Evolutionary conservation across 2,329 filamentous ascomycete species (phyloP).

Genomic region (Lecanicillium sp.): DNA sequence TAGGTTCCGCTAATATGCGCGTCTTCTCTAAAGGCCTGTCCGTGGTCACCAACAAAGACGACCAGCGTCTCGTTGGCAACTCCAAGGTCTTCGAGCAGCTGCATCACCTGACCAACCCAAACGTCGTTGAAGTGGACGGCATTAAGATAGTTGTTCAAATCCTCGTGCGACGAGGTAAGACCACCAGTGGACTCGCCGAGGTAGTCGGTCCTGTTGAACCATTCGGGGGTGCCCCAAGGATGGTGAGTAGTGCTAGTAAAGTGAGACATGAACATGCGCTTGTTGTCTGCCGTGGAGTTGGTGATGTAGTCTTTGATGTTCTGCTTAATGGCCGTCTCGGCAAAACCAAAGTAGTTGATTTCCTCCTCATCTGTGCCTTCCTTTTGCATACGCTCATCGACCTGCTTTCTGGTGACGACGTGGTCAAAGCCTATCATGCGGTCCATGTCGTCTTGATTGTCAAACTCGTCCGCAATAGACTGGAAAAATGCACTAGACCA

Average conservation of each 20-base stretch:
- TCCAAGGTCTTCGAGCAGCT: constrained; percentile 31
- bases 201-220: constrained; percentile 20
- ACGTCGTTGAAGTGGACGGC: constrained; percentile 28
- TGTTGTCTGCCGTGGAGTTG: constrained; percentile 18
- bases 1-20: constrained; percentile 27
- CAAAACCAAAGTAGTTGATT: constrained; percentile 34
- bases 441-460: constrained; percentile 11
- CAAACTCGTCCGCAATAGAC: constrained; percentile 12
- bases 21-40: constrained; percentile 33
- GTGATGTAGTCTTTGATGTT: constrained; percentile 26
- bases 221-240: constrained; percentile 28
- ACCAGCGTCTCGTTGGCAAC: constrained; percentile 36
- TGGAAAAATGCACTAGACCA: constrained; percentile 13
- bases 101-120: constrained; percentile 29
- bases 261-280: constrained; percentile 26
- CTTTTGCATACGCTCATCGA: constrained; percentile 7
- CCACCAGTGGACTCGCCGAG: constrained; percentile 15
- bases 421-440: constrained; percentile 15
- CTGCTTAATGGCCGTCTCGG: constrained; percentile 30
- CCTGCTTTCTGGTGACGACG: constrained; percentile 10
- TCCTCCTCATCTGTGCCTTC: constrained; percentile 8
- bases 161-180: constrained; percentile 7
- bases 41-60: constrained; percentile 35
- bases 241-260: constrained; percentile 31
- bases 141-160: constrained; percentile 32